Evolutionary conservation across 2,329 filamentous ascomycete species (phyloP).

Genomic region (Blumeriella jaapii): DNA sequence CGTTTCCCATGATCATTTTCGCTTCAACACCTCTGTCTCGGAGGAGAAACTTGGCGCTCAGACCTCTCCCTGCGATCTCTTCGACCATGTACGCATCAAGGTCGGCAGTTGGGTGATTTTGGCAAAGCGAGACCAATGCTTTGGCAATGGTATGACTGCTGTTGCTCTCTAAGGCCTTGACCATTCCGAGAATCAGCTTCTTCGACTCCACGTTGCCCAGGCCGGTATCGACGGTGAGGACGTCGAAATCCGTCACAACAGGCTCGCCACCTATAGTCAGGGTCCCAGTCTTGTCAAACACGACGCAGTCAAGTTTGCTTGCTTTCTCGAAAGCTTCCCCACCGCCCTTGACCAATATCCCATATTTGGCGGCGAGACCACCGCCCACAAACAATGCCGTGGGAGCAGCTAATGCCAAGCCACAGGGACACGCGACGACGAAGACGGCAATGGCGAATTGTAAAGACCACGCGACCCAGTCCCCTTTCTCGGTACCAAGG

Average conservation of each 20-base stretch:
- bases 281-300: constrained; percentile 51
- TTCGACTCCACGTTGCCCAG: constrained; percentile 3
- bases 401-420: constrained; percentile 45
- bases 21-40: constrained; percentile 14
- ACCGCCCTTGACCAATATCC: constrained; percentile 46
- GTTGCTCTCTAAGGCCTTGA: constrained; percentile 54
- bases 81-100: constrained; percentile 36
- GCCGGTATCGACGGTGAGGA: constrained; percentile 15
- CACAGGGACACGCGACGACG: constrained; percentile 50
- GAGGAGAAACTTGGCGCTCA: constrained; percentile 43
- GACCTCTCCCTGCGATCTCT: constrained; percentile 61
- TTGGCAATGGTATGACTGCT: constrained; percentile 67
- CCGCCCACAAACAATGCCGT: constrained; percentile 48
- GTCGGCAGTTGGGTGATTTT: constrained; percentile 24
- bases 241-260: constrained; percentile 38
- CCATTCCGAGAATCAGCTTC: constrained; percentile 36
- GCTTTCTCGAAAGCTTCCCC: constrained; percentile 49
- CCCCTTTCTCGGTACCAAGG: constrained; percentile 36
- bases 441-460: constrained; percentile 61
- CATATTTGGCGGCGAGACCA: constrained; percentile 43
- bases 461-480: constrained; percentile 62
- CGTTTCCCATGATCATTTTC: constrained; percentile 59
- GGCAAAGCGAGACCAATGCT: constrained; percentile 55
- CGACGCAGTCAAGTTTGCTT: constrained; percentile 40
- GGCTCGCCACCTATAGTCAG: constrained; percentile 54